Evolutionary conservation across 805 yeast species (phyloP), one percentile per base, ranked within the genome.

Genomic region (Scheffersomyces lignosus): DNA sequence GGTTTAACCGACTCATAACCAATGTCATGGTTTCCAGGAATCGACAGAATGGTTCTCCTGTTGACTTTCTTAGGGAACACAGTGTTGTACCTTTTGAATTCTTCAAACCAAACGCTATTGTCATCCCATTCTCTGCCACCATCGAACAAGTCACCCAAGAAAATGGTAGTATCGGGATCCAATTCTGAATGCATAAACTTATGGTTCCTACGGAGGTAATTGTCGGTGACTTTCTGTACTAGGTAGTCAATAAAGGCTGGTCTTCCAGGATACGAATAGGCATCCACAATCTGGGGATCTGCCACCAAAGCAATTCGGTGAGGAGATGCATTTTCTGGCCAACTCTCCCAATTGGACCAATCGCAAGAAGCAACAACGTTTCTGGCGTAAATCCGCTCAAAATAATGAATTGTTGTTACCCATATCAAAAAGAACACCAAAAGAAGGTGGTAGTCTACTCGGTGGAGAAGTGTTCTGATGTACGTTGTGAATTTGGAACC

Each of bases 1-100:
- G 72, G 70, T 13, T 78, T 69, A 12, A 93, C 78, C 41, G 81
- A 77, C 18, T 93, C 96, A 62, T 84, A 91, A 0, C 99, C 99
- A 45, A 95, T 87, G 56, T 93, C 99, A 58, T 93, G 99, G 56
- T 93, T 93, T 1, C 99, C 99, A 0, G 96, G 96, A 6, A 76
- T 53, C 2, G 70, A 60, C 23, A 63, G 48, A 34, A 57, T 53
- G 17, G 61, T 59, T 15, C 60, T 48, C 34, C 76, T 65, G 36
- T 69, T 62, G n/a, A 72, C 64, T 38, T 70, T 70, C 41, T 67
- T 64, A 5, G 84, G 82, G 58, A 86, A 91, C 3, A 93, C 76
- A 1, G 57, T 44, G 45, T 78, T 73, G 59, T 85, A 93, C 35
- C 99, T 66, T 15, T 58, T 52, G 50, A 73, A 81, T 58, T 93